Base-by-base conservation (phyloP, 2,329 filamentous ascomycete genomes). In the Colletotrichum gloeosporioides region DNA sequence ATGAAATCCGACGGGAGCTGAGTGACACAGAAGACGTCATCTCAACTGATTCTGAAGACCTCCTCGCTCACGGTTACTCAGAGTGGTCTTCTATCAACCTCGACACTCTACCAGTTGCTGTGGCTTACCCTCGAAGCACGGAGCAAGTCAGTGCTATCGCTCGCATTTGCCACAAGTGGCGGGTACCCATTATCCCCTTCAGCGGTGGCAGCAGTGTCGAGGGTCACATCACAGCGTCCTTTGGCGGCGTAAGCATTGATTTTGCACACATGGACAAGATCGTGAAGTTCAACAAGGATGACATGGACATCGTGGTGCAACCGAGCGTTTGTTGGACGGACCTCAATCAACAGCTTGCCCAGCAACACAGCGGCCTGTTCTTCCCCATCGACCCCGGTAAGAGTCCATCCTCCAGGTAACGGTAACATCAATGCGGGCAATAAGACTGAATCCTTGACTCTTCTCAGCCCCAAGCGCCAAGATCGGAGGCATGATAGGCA, bases 201-300 rank as follows among this genome's bases (percentile, higher is more conserved):
- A 93, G 92, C 4, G 94, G 94, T 4, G 94, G 94, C 16, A 92
- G 92, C 0, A 94, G 90, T 78, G 85, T 95, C 0, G 93, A 95
- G 82, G 93, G 91, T 57, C 93, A 94, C 80, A 94, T 94, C 81
- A 91, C 91, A 2, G 90, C 92, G 6, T 92, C 92, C 0, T 88
- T 89, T 78, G 91, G 92, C 0, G 93, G 93, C 2, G 88, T 95
- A 79, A 93, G 92, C 80, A 91, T 95, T 63, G 93, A 95, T 80
- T 92, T 95, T 73, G 87, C 88, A 0, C 85, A 86, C 77, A 95
- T 95, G 93, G 89, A 95, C 80, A 86, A 89, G 71, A 88, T 95
- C 22, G 73, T 95, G 22, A 88, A 88, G 0, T 85, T 95, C 29
- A 91, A 94, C 76, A 89, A 91, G 8, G 90, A 93, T 12, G 93